phyloP scores from a whole-genome alignment of 2,329 filamentous ascomycete genomes.

The Sarocladium strictum region DNA sequence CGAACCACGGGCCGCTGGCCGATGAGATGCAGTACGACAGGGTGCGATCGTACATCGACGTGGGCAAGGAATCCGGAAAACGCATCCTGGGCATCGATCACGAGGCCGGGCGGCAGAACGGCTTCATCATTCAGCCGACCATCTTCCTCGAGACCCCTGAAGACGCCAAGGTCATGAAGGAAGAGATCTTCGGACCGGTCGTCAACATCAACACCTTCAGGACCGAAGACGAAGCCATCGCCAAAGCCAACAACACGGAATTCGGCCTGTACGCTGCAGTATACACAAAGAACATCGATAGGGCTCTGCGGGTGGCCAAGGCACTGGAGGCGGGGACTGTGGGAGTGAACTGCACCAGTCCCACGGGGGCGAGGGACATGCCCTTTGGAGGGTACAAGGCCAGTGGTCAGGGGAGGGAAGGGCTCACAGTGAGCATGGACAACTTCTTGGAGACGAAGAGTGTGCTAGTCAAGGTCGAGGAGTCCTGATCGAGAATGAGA shows the following conservation, averaged over 20 bases:
- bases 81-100: slow-evolving; percentile 3
- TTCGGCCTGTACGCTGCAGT: slow-evolving; percentile 30
- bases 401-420: slow-evolving; percentile 10
- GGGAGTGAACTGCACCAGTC: slow-evolving; percentile 9
- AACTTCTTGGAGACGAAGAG: slow-evolving; percentile 12
- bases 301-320: slow-evolving; percentile 11
- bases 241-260: slow-evolving; percentile 40
- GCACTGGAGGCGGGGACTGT: slow-evolving; percentile 11
- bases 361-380: slow-evolving; percentile 1
- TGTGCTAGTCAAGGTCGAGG: slow-evolving; percentile 7
- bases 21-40: slow-evolving; percentile 35
- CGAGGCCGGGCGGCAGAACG: slow-evolving; percentile 14
- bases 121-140: slow-evolving; percentile 30
- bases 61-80: slow-evolving; percentile 21
- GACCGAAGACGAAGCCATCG: slow-evolving; percentile 39
- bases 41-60: slow-evolving; percentile 19
- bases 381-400: slow-evolving; percentile 13
- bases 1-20: slow-evolving; percentile 47
- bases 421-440: slow-evolving; percentile 9
- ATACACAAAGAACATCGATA: slow-evolving; percentile 9
- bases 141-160: slow-evolving; percentile 23
- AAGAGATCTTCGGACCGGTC: slow-evolving; percentile 48
- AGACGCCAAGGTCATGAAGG: slow-evolving; percentile 30
- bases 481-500: too few relatives aligned
- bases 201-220: slow-evolving; percentile 41